Evolutionary conservation across 345 rosid genomes (phyloP).

Genomic region (Anacardium occidentale): DNA sequence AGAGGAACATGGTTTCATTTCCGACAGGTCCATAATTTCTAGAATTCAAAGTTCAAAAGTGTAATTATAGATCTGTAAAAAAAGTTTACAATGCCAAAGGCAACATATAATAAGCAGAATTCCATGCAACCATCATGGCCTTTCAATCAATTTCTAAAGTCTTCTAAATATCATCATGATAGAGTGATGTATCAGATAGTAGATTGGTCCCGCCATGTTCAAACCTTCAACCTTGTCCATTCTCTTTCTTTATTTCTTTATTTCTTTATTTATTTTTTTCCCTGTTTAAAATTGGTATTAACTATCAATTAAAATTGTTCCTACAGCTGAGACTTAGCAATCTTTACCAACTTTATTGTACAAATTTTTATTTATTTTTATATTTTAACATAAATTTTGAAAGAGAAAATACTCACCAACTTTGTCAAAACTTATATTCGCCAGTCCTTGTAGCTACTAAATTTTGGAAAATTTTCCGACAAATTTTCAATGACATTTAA

Average conservation of each 20-base stretch:
- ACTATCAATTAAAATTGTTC: background rate
- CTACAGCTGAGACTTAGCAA: slow-evolving; percentile 36
- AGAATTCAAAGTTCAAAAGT: slow-evolving; percentile 41
- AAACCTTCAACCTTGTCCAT: slow-evolving; percentile 28
- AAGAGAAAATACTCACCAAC: background rate
- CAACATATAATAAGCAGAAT: slow-evolving; percentile 50
- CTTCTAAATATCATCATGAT: slow-evolving; percentile 67
- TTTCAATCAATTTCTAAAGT: slow-evolving; percentile 58
- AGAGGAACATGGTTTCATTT: slow-evolving; percentile 21
- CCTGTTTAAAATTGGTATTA: background rate
- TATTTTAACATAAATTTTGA: background rate
- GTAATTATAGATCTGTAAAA: slow-evolving; percentile 33
- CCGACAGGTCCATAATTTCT: slow-evolving; percentile 54
- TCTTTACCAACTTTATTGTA: slow-evolving; percentile 38
- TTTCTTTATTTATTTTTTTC: background rate
- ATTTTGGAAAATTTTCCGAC: background rate
- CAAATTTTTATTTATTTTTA: background rate
- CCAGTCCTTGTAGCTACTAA: background rate
- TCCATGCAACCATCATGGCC: slow-evolving; percentile 93
- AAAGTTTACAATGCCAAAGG: slow-evolving; percentile 38
- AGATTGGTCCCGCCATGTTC: slow-evolving; percentile 49
- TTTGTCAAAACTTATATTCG: background rate
- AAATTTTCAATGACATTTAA: no score
- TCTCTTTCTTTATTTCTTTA: background rate
- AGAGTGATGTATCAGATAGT: slow-evolving; percentile 69